Conservation (phyloP, 2,329 filamentous ascomycete species). For the Epichloe sp. region DNA sequence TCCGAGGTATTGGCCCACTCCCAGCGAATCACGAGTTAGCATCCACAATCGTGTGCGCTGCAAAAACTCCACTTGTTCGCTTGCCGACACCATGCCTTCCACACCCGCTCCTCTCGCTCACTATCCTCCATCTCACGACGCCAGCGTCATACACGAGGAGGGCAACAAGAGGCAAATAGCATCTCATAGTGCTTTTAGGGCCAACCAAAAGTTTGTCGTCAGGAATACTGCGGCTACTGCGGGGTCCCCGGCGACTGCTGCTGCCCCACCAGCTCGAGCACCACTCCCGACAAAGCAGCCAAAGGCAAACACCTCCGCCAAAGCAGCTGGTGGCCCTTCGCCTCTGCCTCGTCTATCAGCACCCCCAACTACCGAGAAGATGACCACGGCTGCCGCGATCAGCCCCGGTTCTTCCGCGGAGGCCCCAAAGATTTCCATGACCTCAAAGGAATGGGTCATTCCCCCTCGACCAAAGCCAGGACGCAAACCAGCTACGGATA, state of each 20-base stretch:
- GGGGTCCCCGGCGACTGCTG: constrained; percentile 5
- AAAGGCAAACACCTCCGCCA: constrained; percentile 8
- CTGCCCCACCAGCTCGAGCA: constrained; percentile 11
- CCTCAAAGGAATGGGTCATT: constrained; percentile 75
- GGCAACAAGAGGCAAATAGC: constrained; percentile 1
- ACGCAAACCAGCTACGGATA: constrained; percentile 86
- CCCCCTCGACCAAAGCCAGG: constrained; percentile 79
- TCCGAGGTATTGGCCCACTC: constrained; percentile 11
- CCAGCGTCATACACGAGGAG: background rate
- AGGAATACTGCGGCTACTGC: constrained; percentile 9
- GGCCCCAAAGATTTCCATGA: constrained; percentile 45
- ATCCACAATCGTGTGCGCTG: constrained; percentile 1
- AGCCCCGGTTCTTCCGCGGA: constrained; percentile 27
- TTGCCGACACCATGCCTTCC: constrained; percentile 13
- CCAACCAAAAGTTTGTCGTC: constrained; percentile 1
- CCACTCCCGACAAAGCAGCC: constrained; percentile 12
- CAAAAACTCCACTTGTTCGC: constrained; percentile 6
- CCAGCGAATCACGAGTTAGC: constrained; percentile 5
- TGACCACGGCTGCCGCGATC: constrained; percentile 35
- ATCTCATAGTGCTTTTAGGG: background rate
- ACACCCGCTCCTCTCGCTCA: constrained; percentile 10
- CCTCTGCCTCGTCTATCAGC: constrained; percentile 19
- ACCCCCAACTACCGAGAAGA: constrained; percentile 26
- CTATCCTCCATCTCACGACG: constrained; percentile 8
- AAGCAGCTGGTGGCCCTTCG: constrained; percentile 15